Evolutionary conservation across 2,329 filamentous ascomycete genomes (phyloP), one percentile per base, ranked within the genome.

Genomic region (Colletotrichum sp.): DNA sequence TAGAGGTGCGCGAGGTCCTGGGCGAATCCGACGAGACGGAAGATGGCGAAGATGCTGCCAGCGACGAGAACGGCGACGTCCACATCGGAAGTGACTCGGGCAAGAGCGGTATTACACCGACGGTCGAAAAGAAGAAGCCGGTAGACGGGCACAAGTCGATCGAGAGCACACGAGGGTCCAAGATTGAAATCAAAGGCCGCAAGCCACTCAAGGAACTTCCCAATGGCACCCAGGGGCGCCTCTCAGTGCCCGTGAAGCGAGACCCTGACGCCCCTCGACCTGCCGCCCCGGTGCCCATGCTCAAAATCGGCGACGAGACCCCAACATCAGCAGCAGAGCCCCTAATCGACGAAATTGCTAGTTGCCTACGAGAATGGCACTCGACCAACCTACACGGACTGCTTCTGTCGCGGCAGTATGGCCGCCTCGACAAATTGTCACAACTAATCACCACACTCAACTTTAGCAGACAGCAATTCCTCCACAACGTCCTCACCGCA

Each of bases 251-350:
- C 7, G 83, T 89, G 64, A 86, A 87, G 78, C 91, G 93, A 77
- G 92, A 96, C 80, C 92, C 93, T 3, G 89, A 91, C 82, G 91
- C 88, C 28, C 92, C 93, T 13, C 95, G 95, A 80, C 97, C 96
- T 34, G 92, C 95, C 13, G 98, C 98, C 13, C 97, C 97, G 0
- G 96, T 99, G 10, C 97, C 97, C 6, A 97, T 99, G 94, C 90
- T 99, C 69, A 98, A 98, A 85, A 96, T 99, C 83, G 97, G 97
- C 75, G 97, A 99, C 82, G 97, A 99, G 87, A 98, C 96, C 3
- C 95, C 96, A 2, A 98, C 95, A 0, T 98, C 96, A 8, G 89
- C 92, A 18, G 93, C 95, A 10, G 98, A 99, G 83, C 97, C 97
- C 4, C 86, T 99, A 77, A 96, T 99, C 28, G 97, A 99, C 85